Percentiles rank a stretch among this genome's conserved stretches.
Evolutionary conservation across 2,329 filamentous ascomycete genomes (phyloP).

Genomic region (Fusarium sp.): DNA sequence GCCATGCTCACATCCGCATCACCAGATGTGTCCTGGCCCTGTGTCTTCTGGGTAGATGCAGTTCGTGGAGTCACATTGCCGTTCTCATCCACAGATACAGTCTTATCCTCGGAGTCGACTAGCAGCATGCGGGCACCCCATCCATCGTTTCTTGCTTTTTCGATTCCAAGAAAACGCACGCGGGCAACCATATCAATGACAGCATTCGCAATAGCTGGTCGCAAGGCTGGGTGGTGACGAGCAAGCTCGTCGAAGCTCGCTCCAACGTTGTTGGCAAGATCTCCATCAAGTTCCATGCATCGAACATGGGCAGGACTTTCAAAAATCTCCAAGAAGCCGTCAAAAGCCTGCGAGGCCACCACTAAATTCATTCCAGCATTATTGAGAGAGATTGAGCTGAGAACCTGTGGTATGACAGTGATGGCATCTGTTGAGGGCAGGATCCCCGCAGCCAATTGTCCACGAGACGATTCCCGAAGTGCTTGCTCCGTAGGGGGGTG

Average conservation of each 20-base stretch:
- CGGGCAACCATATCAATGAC: slow-evolving; percentile 89
- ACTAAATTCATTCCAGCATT: slow-evolving; percentile 89
- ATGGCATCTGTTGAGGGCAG: slow-evolving; percentile 91
- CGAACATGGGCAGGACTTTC: slow-evolving; percentile 91
- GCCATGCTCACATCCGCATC: slow-evolving; percentile 74
- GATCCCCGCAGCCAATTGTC: slow-evolving; percentile 75
- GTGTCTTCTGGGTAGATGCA: slow-evolving; percentile 53
- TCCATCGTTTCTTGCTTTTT: slow-evolving; percentile 74
- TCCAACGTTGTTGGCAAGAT: slow-evolving; percentile 79
- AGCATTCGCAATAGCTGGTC: slow-evolving; percentile 83
- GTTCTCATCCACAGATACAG: slow-evolving; percentile 65
- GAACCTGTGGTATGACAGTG: slow-evolving; percentile 83
- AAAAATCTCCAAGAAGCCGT: slow-evolving; percentile 95
- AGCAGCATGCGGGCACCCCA: slow-evolving; percentile 85
- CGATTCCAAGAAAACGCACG: slow-evolving; percentile 78
- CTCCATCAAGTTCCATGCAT: slow-evolving; percentile 79
- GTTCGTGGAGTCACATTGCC: slow-evolving; percentile 51
- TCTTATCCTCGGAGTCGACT: slow-evolving; percentile 67
- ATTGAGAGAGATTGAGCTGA: slow-evolving; percentile 95
- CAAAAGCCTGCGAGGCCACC: slow-evolving; percentile 82
- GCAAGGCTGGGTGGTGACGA: slow-evolving; percentile 88
- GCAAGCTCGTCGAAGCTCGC: slow-evolving; percentile 93
- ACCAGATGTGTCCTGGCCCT: slow-evolving; percentile 53
- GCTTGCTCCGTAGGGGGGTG: slow-evolving; percentile 66
- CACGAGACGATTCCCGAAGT: slow-evolving; percentile 59